Base-by-base conservation (phyloP, 2,329 filamentous ascomycete genomes). In the Cercospora janseana region DNA sequence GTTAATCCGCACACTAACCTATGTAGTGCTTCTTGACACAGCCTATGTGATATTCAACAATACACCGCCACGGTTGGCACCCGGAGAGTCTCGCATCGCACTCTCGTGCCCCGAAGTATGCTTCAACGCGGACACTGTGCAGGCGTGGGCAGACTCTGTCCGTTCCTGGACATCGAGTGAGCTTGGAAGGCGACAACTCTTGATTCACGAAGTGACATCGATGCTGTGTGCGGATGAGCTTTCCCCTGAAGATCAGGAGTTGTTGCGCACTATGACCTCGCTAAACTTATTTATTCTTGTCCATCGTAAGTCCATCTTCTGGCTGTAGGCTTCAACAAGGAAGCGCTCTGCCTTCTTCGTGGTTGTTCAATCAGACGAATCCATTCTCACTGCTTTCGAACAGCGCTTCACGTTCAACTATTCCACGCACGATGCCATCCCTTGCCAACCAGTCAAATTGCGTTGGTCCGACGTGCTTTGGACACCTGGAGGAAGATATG, bases 21-120 rank as follows among this genome's bases (percentile, higher is more conserved):
- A 47, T 28, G 34, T 47, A 24, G 44, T 47, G 15, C 23, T 47
- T 13, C 44, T 47, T 12, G 44, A 47, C 18, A 18, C 31, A 8
- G 31, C 34, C n/a, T 47, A 38, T 12, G 44, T 47, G 31, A 38
- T 47, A 20, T 38, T 47, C 44, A 47, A 47, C 32, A 47, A 47
- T 6, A 47, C 44, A 8, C 44, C 44, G 28, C 44, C 44, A 18
- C 44, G 44, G 5, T 26, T 47, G 44, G 44, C 44, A 16, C 15
- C 31, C 9, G 31, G 31, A 5, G 44, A 47, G 20, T 31, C 44
- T 18, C 32, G 44, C 7, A 16, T 47, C 16, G 23, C 23, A 12
- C 24, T 47, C 23, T 26, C 44, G 4, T 47, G 44, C 28, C 44
- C 44, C 9, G 44, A 47, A 20, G 7, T 23, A 12, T 47, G 44